phyloP scores from a whole-genome alignment of 176 grass and related monocot genomes.

The Oryza longistaminata region DNA sequence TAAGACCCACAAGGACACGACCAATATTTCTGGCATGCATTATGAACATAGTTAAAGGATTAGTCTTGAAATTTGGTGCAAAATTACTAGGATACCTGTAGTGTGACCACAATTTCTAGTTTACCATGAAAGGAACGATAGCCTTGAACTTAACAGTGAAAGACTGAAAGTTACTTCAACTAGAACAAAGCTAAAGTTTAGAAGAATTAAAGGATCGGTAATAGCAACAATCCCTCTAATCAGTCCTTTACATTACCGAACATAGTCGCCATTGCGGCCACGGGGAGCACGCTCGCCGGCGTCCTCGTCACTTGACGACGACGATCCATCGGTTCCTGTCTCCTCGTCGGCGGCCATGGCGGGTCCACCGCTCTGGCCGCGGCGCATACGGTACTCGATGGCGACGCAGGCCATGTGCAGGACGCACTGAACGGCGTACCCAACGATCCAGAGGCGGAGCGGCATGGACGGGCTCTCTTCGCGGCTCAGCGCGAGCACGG shows the following conservation, averaged over 20 bases:
- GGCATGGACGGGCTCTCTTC: conserved; percentile 51
- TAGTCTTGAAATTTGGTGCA: too few relatives aligned
- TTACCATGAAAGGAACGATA: too few relatives aligned
- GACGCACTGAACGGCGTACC: conserved; percentile 71
- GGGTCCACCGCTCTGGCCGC: conserved; percentile 18
- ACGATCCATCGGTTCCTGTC: conserved; percentile 28
- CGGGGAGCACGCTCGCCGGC: neutral
- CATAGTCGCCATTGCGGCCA: neutral
- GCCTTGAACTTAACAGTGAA: too few relatives aligned
- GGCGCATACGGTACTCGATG: conserved; percentile 59
- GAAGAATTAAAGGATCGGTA: neutral
- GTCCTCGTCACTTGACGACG: conserved; percentile 26
- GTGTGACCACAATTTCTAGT: too few relatives aligned
- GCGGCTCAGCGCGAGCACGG: conserved; percentile 47
- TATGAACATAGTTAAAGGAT: too few relatives aligned
- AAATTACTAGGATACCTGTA: too few relatives aligned
- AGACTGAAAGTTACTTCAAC: too few relatives aligned
- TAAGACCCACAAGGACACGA: too few relatives aligned
- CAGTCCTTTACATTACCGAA: conserved; percentile 19
- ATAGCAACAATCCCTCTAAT: neutral
- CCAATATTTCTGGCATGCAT: too few relatives aligned
- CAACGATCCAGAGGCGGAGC: conserved; percentile 59
- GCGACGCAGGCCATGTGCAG: conserved; percentile 62
- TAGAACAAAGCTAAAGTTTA: neutral
- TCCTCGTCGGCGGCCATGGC: conserved; percentile 22